phyloP scores from a whole-genome alignment of 2,329 filamentous ascomycete species.

The Dactylellina parvicollis region DNA sequence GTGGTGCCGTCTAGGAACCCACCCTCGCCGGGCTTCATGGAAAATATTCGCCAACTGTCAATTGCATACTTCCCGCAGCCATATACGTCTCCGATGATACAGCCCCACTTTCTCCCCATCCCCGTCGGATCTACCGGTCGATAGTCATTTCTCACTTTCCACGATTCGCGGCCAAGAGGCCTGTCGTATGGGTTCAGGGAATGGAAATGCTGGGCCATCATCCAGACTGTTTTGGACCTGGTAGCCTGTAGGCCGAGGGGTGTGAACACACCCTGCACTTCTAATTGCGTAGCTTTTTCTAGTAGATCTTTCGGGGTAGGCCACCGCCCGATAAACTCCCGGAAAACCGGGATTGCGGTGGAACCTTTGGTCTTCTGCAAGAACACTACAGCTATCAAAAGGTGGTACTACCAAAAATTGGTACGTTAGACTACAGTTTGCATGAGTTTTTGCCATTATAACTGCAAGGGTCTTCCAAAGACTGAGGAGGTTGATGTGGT shows the following conservation, averaged over 20 bases:
- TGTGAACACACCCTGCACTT: slow-evolving; percentile 26
- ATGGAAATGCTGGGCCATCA: slow-evolving; percentile 33
- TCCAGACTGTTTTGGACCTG: slow-evolving; percentile 46
- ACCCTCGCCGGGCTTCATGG: slow-evolving; percentile 46
- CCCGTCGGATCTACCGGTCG: slow-evolving; percentile 37
- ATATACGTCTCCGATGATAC: slow-evolving; percentile 41
- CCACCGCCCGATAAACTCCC: slow-evolving; percentile 46
- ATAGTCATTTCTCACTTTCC: slow-evolving; percentile 36
- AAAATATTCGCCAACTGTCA: slow-evolving; percentile 53
- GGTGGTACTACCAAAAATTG: slow-evolving; percentile 47
- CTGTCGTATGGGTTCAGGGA: slow-evolving; percentile 17
- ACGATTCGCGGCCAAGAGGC: slow-evolving; percentile 10
- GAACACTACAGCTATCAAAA: slow-evolving; percentile 46
- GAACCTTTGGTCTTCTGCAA: slow-evolving; percentile 49
- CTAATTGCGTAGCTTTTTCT: slow-evolving; percentile 13
- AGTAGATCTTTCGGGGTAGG: slow-evolving; percentile 40
- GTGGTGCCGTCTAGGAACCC: slow-evolving; percentile 45
- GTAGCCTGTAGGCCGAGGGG: slow-evolving; percentile 40
- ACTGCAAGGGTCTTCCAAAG: slow-evolving; percentile 4
- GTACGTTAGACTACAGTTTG: slow-evolving; percentile 27
- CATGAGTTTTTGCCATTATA: slow-evolving; percentile 7
- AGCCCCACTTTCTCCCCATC: slow-evolving; percentile 39
- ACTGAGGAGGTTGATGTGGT: slow-evolving; percentile 1
- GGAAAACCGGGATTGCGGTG: slow-evolving; percentile 42
- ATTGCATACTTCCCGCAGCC: slow-evolving; percentile 50